Evolutionary conservation across 441 rosid genomes (phyloP), one percentile per base, ranked within the genome.

Genomic region (Adansonia madagascariensis): DNA sequence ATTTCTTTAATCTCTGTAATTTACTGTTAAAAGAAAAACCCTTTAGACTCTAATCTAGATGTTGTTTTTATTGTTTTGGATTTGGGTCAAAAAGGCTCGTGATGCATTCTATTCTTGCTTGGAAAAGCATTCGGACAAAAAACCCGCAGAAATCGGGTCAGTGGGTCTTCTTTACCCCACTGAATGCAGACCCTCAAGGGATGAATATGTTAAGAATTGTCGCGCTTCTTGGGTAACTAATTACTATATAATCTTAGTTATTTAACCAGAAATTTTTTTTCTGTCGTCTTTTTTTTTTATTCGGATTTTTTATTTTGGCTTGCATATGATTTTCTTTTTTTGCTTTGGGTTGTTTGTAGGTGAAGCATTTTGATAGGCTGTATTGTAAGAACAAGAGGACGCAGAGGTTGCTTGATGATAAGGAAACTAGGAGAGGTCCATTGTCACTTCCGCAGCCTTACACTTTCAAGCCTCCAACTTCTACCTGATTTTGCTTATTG

Each of bases 341-440:
- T 3, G 35, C 35, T n/a, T 22, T 41, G 31, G 43, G 71, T 62
- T 63, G 0, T 76, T 41, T 71, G 65, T 17, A 91, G 95, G 94
- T 91, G 86, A 91, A 89, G 80, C 94, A 89, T 91, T 92, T 92
- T 80, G 94, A 92, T 80, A 82, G 91, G 77, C 79, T 79, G 81
- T 88, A 88, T n/a, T 84, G 91, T 71, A 80, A 80, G 84, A 84
- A 87, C 81, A 92, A 89, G 86, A 86, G 87, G 82, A 86, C 87
- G 18, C 85, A 80, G 68, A 89, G 93, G 85, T 73, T 89, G 64
- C 82, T 91, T 76, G 93, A 91, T 66, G 98, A 91, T 77, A 83
- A 75, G 79, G 88, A 85, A 66, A 77, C 87, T 46, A 90, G 90
- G 90, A 85, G 89, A 79, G 97, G 95, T 85, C 98, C 94, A 76